phyloP scores from a whole-genome alignment of 1,284 basidiomycete species.

The Ustilago crameri region DNA sequence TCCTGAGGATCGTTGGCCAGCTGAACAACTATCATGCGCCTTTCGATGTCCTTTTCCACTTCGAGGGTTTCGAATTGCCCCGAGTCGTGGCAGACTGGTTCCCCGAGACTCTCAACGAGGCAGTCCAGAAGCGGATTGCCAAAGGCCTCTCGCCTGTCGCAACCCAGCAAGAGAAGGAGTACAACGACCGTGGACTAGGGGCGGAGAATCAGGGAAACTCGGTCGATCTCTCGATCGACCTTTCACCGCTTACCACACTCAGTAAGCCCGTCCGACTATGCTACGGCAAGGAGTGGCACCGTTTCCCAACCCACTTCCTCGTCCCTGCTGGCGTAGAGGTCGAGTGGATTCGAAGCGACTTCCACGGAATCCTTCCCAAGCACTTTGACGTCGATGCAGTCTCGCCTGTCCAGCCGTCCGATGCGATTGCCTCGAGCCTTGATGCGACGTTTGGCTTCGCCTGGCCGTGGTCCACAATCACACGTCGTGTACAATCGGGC shows the following conservation, averaged over 20 bases:
- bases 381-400: constrained; percentile 72
- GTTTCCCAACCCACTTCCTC: constrained; percentile 90
- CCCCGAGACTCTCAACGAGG: constrained; percentile 29
- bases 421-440: constrained; percentile 11
- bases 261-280: constrained; percentile 73
- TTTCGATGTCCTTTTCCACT: constrained; percentile 77
- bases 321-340: constrained; percentile 84
- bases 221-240: constrained; percentile 29
- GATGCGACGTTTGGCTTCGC: constrained; percentile 70
- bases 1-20: constrained; percentile 82
- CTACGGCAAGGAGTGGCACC: constrained; percentile 93
- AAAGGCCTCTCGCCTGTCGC: constrained; percentile 37
- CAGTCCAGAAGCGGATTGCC: constrained; percentile 29
- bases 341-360: constrained; percentile 88
- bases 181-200: constrained; percentile 37
- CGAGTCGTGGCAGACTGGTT: constrained; percentile 70
- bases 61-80: constrained; percentile 84
- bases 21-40: constrained; percentile 92
- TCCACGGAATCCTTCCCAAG: constrained; percentile 86
- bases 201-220: constrained; percentile 30
- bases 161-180: constrained; percentile 36
- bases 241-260: constrained; percentile 18
- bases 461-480: constrained; percentile 71
- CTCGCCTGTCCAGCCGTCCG: constrained; percentile 9
- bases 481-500: constrained; percentile 74